These are phyloP conservation scores for Mortierella sp. DNA, from an alignment of 371 early-diverging fungal species.

Conservation along the genomic window DNA sequence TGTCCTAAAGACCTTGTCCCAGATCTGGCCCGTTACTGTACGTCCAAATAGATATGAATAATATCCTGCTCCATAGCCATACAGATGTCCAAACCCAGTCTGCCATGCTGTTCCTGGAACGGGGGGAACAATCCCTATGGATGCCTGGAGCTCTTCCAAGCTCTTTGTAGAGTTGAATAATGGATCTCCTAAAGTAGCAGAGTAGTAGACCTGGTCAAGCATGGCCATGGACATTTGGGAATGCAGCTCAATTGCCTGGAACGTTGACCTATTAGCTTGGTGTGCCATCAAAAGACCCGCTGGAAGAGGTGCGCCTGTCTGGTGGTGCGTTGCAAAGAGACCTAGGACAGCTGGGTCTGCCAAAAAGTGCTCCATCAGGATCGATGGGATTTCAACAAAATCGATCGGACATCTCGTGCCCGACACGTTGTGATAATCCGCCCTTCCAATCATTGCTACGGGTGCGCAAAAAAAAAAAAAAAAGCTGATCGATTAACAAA, in stretches of 20 bases:
- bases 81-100: conserved; percentile 91
- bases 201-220: conserved; percentile 87
- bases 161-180: conserved; percentile 65
- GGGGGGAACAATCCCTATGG: conserved; percentile 72
- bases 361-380: conserved; percentile 93
- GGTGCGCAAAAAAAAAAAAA: neutral
- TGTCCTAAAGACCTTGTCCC: conserved; percentile 75
- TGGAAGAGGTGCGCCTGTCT: conserved; percentile 69
- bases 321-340: conserved; percentile 76
- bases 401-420: conserved; percentile 94
- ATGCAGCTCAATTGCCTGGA: conserved; percentile 84
- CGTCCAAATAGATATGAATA: conserved; percentile 94
- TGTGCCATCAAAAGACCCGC: conserved; percentile 63
- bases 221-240: conserved; percentile 90
- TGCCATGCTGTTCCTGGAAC: conserved; percentile 88
- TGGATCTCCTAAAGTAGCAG: conserved; percentile 45
- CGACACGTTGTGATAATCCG: conserved; percentile 95
- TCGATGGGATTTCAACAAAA: conserved; percentile 97
- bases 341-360: conserved; percentile 78
- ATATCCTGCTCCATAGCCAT: conserved; percentile 93
- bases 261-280: conserved; percentile 63
- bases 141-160: conserved; percentile 67
- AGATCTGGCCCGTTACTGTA: conserved; percentile 83
- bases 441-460: conserved; percentile 90
- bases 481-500: conserved; percentile 4